A percentile compares a stretch with the other conserved stretches of the same genome.
These are phyloP conservation scores for Lathyrus sativus DNA, from an alignment of 306 rosid species.

Conservation along the genomic window DNA sequence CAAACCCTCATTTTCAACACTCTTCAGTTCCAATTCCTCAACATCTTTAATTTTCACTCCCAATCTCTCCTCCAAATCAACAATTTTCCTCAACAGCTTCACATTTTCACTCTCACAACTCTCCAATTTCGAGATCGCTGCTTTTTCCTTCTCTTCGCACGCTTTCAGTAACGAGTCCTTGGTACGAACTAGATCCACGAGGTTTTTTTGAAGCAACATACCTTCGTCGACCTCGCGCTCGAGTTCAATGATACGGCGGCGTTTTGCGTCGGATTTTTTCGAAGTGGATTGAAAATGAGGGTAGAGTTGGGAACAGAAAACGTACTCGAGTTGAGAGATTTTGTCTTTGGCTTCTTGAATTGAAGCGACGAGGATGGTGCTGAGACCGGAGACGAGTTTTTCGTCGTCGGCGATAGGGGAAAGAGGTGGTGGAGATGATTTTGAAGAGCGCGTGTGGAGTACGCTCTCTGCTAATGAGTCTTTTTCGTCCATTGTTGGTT, in stretches of 20 bases:
- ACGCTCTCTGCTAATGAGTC: neutral
- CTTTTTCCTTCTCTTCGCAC: conserved; percentile 47
- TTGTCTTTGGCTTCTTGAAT: conserved; percentile 82
- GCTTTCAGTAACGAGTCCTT: conserved; percentile 48
- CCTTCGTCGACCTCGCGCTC: conserved; percentile 53
- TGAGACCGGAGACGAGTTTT: conserved; percentile 56
- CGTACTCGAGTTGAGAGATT: conserved; percentile 73
- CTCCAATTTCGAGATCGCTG: conserved; percentile 38
- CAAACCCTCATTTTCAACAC: conserved; percentile 46
- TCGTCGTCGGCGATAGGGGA: conserved; percentile 44
- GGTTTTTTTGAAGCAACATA: conserved; percentile 49
- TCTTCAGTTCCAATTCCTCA: conserved; percentile 47
- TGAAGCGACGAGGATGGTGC: conserved; percentile 82
- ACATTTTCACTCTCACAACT: conserved; percentile 51
- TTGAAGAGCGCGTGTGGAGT: conserved; percentile 39
- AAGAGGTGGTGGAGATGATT: conserved; percentile 27
- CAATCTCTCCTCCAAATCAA: conserved; percentile 47
- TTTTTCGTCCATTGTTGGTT: conserved; percentile 27
- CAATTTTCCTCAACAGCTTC: conserved; percentile 40
- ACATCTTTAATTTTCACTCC: conserved; percentile 41
- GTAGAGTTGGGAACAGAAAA: conserved; percentile 73
- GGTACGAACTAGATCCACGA: conserved; percentile 46
- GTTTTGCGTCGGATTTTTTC: conserved; percentile 41
- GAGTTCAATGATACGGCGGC: conserved; percentile 46
- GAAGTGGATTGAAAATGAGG: conserved; percentile 60